Conservation (phyloP, 2,329 filamentous ascomycete species). For the Fusarium domesticum region DNA sequence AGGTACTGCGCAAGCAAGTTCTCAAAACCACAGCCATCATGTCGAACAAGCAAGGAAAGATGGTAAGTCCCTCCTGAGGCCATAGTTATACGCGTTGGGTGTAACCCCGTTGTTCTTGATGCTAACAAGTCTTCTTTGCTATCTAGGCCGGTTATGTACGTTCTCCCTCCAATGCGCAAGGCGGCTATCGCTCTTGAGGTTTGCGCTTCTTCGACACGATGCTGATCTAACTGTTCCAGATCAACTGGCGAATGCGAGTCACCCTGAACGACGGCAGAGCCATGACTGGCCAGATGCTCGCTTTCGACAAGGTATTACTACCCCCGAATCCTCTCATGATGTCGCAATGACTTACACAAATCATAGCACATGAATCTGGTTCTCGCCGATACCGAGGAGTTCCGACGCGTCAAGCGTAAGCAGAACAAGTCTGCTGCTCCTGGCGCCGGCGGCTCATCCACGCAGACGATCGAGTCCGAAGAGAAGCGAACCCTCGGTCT, state of each 20-base stretch:
- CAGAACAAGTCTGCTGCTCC: constrained; percentile 68
- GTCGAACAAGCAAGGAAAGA: constrained; percentile 92
- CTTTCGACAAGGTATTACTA: constrained; percentile 82
- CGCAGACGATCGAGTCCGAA: constrained; percentile 78
- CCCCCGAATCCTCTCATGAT: background rate
- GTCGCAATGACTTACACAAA: constrained; percentile 9
- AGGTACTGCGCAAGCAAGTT: constrained; percentile 34
- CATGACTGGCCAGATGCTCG: constrained; percentile 97
- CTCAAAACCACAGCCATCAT: constrained; percentile 32
- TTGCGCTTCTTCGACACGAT: background rate
- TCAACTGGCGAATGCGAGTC: constrained; percentile 99
- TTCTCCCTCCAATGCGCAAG: constrained; percentile 28
- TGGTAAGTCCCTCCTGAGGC: constrained; percentile 66
- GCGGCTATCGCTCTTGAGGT: constrained; percentile 6
- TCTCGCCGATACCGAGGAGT: constrained; percentile 97
- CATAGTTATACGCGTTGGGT: constrained; percentile 17
- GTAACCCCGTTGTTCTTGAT: constrained; percentile 46
- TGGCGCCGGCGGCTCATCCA: constrained; percentile 56
- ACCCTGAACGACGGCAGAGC: constrained; percentile 93
- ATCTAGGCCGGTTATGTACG: constrained; percentile 68
- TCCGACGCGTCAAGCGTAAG: constrained; percentile 85
- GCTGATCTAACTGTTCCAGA: constrained; percentile 51
- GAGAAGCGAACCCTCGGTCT: constrained; percentile 97
- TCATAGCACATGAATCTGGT: constrained; percentile 96
- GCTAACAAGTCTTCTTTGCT: constrained; percentile 55